Evolutionary conservation across 768 basidiomycete species (phyloP), one percentile per base, ranked within the genome.

Genomic region (Hericium alpestre): DNA sequence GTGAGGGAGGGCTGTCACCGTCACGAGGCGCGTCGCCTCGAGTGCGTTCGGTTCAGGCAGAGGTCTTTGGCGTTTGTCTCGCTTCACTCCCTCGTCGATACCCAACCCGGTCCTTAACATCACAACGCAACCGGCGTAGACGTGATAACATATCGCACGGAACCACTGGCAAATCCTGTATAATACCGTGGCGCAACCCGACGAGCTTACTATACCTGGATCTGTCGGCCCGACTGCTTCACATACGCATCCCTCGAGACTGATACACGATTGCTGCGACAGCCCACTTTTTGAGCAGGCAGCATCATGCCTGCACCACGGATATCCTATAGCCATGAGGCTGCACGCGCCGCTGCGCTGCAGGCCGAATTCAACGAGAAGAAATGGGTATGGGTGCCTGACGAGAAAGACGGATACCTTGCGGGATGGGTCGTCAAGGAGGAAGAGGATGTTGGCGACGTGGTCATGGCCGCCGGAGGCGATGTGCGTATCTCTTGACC

Each of bases 311-410:
- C 72, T 43, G 63, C 63, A 13, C 67, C 71, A 58, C 66, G 73
- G 53, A 66, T 65, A 7, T 76, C 75, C 20, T 70, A 73, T 40
- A 68, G 70, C 58, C 70, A 70, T 32, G 92, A 93, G 69, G 86
- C 86, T 41, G 88, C 92, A 8, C 77, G 86, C 55, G 86, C 84
- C 16, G 91, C 92, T 20, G 93, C 91, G 18, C 81, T 86, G n/a
- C 90, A 93, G 68, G 91, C 92, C 10, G 92, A 94, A 70, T 95
- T 93, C 72, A 94, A 93, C 69, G 92, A 93, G 78, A 96, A 94
- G 86, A 90, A 86, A 75, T 95, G 94, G 90, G 93, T 97, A 6
- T 98, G 95, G 95, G 87, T 94, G 23, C 92, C 93, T 2, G 94
- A 98, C 70, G 81, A 86, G 58, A 83, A 80, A 67, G 88, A 93